Conservation (phyloP, 768 basidiomycete genomes). For the Suillus subalutaceus region DNA sequence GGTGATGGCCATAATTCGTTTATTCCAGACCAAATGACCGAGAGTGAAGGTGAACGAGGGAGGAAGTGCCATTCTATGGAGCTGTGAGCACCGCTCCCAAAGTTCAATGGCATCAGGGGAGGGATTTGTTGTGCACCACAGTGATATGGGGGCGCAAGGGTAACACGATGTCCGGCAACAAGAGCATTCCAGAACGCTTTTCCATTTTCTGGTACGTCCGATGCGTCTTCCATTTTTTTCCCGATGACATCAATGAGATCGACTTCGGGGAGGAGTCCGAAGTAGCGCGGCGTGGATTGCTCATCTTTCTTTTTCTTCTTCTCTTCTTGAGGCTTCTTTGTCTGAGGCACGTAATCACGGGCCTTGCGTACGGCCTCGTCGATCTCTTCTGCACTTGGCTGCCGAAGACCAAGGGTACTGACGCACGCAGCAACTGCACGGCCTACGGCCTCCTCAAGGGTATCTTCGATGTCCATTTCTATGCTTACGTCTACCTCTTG, state of each 20-base stretch:
- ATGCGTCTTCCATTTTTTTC: neutral
- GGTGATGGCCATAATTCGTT: slow-evolving; percentile 77
- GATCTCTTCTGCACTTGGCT: neutral
- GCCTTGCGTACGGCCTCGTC: neutral
- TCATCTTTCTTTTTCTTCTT: slow-evolving; percentile 2
- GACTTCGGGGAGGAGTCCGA: neutral
- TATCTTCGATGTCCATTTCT: slow-evolving; percentile 64
- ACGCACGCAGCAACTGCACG: neutral
- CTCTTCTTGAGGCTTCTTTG: neutral
- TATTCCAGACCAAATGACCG: slow-evolving; percentile 38
- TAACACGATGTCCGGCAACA: neutral
- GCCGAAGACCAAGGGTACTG: neutral
- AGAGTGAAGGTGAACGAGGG: slow-evolving; percentile 67
- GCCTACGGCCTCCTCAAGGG: slow-evolving; percentile 9
- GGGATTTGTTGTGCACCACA: slow-evolving; percentile 62
- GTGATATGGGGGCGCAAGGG: neutral
- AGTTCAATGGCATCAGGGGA: slow-evolving; percentile 38
- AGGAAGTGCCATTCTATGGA: slow-evolving; percentile 30
- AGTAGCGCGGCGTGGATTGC: neutral
- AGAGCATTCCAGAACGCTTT: neutral
- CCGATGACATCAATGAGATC: neutral
- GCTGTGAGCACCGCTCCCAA: slow-evolving; percentile 42
- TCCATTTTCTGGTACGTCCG: neutral
- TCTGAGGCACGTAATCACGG: neutral
- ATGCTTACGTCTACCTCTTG: slow-evolving; percentile 69